A percentile compares a stretch with the other conserved stretches of the same genome.
Evolutionary conservation across 2,329 filamentous ascomycete species (phyloP).

Genomic region (Verticillium alfalfae): DNA sequence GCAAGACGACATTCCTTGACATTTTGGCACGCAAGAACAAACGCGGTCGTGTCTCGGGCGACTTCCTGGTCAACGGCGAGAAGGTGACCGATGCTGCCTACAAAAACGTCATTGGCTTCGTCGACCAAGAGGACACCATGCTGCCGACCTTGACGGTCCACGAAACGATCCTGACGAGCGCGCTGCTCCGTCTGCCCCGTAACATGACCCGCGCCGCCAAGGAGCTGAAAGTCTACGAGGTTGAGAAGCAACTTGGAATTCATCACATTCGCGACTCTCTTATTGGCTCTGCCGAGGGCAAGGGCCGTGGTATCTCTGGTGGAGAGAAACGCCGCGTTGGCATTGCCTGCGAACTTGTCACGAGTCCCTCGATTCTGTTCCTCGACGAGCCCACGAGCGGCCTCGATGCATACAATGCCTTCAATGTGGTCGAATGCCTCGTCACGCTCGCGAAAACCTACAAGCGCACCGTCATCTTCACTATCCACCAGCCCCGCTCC

Average conservation of each 20-base stretch:
- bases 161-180: conserved; percentile 94
- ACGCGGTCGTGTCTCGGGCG: conserved; percentile 68
- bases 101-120: conserved; percentile 88
- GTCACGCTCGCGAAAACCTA: conserved; percentile 94
- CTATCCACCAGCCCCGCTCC: conserved; percentile 94
- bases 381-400: conserved; percentile 96
- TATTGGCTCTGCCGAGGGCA: conserved; percentile 93
- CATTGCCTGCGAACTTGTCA: conserved; percentile 96
- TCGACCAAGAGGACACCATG: conserved; percentile 98
- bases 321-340: conserved; percentile 94
- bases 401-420: conserved; percentile 93
- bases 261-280: conserved; percentile 89
- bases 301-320: conserved; percentile 90
- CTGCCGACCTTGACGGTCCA: conserved; percentile 93
- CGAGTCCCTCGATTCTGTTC: conserved; percentile 94
- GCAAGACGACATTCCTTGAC: conserved; percentile 95
- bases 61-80: conserved; percentile 92
- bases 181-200: conserved; percentile 81
- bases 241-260: conserved; percentile 94
- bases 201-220: conserved; percentile 88
- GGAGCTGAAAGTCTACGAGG: conserved; percentile 83
- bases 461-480: conserved; percentile 95
- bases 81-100: conserved; percentile 81
- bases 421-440: conserved; percentile 94
- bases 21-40: conserved; percentile 97